These are phyloP conservation scores for Monosporascus sp. DNA, from an alignment of 2,329 filamentous ascomycete genomes.

Conservation along the genomic window DNA sequence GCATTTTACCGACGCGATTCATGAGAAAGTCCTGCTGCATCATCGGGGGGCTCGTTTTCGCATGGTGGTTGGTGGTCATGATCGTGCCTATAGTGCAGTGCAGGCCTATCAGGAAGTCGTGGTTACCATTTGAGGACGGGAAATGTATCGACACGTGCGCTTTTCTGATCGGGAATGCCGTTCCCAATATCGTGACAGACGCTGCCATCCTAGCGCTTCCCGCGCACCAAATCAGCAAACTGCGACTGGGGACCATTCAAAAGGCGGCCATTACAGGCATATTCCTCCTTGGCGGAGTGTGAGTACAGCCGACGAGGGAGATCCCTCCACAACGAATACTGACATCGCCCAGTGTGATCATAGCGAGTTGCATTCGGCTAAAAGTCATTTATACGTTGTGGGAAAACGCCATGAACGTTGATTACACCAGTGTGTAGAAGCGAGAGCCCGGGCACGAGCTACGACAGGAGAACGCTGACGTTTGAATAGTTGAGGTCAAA, in stretches of 20 bases:
- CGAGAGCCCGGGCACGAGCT: too few relatives aligned
- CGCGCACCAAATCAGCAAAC: background rate
- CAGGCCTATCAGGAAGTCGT: background rate
- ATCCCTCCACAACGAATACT: background rate
- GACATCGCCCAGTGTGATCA: background rate
- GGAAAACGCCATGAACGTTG: background rate
- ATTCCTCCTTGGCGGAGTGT: background rate
- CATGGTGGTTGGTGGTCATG: background rate
- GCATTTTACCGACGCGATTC: background rate
- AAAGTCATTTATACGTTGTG: background rate
- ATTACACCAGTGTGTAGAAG: background rate
- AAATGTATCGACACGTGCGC: background rate
- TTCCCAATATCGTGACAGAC: background rate
- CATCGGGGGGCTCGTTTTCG: background rate
- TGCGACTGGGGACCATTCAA: background rate
- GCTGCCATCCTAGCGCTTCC: background rate
- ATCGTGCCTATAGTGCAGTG: background rate
- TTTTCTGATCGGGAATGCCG: background rate
- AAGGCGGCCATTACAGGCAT: background rate
- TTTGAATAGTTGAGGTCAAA: background rate
- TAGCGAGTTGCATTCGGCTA: background rate
- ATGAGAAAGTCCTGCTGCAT: background rate
- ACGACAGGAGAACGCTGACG: background rate
- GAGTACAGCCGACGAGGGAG: background rate
- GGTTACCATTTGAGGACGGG: background rate